phyloP scores from a whole-genome alignment of 2,329 filamentous ascomycete species.

The Epichloe uncinata region DNA sequence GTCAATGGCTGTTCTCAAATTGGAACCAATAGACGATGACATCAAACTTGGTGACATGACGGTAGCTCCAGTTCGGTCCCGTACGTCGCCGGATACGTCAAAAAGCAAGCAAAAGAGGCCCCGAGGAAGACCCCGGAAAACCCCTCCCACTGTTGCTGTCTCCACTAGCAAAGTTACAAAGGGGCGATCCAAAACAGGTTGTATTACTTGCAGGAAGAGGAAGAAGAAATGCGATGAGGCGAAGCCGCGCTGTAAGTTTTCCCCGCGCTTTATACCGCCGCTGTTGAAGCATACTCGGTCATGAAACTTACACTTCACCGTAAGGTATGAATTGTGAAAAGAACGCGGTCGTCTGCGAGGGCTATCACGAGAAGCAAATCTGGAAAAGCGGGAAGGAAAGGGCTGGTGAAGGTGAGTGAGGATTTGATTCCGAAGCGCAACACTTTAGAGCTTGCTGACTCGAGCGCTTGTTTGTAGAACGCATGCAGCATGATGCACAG shows the following conservation, averaged over 20 bases:
- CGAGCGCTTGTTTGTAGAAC: constrained; percentile 23
- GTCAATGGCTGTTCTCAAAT: constrained; percentile 35
- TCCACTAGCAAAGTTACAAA: constrained; percentile 60
- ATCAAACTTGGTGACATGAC: constrained; percentile 40
- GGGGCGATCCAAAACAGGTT: constrained; percentile 57
- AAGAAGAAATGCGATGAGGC: constrained; percentile 64
- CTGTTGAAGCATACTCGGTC: not conserved
- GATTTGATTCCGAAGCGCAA: not conserved
- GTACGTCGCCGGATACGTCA: constrained; percentile 11
- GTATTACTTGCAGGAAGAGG: constrained; percentile 51
- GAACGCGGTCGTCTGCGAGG: constrained; percentile 83
- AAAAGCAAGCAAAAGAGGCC: constrained; percentile 45
- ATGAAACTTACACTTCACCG: not conserved
- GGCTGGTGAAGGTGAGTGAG: constrained; percentile 49
- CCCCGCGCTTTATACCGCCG: not conserved
- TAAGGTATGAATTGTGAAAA: constrained; percentile 79
- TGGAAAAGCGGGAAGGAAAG: constrained; percentile 79
- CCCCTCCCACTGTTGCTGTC: constrained; percentile 48
- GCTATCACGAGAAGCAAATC: constrained; percentile 72
- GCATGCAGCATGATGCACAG: constrained; percentile 32
- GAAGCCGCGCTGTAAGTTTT: constrained; percentile 45
- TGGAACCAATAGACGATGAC: constrained; percentile 44
- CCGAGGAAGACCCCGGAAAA: constrained; percentile 71
- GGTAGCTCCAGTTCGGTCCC: constrained; percentile 18
- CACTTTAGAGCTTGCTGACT: not conserved